A percentile compares a stretch with the other conserved stretches of the same genome.
These are phyloP conservation scores for Metschnikowia chrysomelidarum DNA, from an alignment of 805 yeast genomes.

Conservation along the genomic window DNA sequence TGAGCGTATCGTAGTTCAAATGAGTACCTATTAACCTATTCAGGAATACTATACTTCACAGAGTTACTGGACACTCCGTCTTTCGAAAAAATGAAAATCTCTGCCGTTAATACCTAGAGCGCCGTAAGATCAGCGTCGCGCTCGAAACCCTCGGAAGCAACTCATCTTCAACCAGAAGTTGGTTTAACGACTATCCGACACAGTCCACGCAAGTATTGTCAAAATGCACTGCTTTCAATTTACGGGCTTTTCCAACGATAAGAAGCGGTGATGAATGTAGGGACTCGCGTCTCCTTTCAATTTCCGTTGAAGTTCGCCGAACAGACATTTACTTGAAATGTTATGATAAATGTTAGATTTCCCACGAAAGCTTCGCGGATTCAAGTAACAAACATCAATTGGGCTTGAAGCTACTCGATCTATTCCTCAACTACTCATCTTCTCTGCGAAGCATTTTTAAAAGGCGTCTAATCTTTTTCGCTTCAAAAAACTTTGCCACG, in stretches of 20 bases:
- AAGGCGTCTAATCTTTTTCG: too few species aligned
- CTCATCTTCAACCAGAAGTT: constrained; percentile 44
- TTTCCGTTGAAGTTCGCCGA: too few species aligned
- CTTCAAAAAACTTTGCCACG: too few species aligned
- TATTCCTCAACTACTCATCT: too few species aligned
- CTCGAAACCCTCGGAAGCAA: constrained; percentile 56
- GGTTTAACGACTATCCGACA: constrained; percentile 51
- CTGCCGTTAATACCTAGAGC: constrained; percentile 59
- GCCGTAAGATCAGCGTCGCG: constrained; percentile 69
- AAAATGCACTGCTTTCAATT: constrained; percentile 57
- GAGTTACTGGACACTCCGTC: constrained; percentile 70
- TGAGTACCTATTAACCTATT: constrained; percentile 57
- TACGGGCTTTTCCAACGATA: constrained; percentile 44
- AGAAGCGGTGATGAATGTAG: too few species aligned
- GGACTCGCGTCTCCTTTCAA: too few species aligned
- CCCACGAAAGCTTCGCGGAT: too few species aligned
- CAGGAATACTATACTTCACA: constrained; percentile 62
- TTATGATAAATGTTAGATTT: too few species aligned
- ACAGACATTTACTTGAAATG: too few species aligned
- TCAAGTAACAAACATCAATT: too few species aligned
- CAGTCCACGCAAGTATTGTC: constrained; percentile 48
- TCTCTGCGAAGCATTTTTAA: too few species aligned
- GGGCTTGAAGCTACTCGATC: too few species aligned
- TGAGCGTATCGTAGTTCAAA: constrained; percentile 28
- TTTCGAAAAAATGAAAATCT: constrained; percentile 69